A percentile compares a stretch with the other conserved stretches of the same genome.
Conservation (phyloP, 75 land plant species). For the Pinus taeda region DNA sequence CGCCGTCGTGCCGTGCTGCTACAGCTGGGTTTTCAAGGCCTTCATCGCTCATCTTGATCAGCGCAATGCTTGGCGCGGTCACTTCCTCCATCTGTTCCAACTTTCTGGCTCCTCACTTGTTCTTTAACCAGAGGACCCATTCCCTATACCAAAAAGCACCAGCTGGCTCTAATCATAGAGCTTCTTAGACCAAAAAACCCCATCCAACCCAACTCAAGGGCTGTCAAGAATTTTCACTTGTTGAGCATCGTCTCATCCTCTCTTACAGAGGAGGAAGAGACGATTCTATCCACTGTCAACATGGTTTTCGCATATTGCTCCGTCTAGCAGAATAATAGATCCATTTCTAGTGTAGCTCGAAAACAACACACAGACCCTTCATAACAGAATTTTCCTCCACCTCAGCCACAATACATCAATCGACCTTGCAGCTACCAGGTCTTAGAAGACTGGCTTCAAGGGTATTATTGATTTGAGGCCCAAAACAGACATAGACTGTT, state of each 20-base stretch:
- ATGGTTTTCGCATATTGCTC: background rate
- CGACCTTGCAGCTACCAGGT: background rate
- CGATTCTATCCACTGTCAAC: background rate
- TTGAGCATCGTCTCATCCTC: background rate
- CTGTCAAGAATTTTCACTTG: background rate
- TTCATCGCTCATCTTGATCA: constrained; percentile 4
- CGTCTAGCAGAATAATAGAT: background rate
- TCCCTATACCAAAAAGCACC: background rate
- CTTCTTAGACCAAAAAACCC: background rate
- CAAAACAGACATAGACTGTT: background rate
- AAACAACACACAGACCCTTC: background rate
- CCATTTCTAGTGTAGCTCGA: background rate
- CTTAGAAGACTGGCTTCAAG: too few species aligned
- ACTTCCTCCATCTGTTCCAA: constrained; percentile 3
- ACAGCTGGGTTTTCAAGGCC: constrained; percentile 5
- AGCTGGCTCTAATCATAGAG: too few species aligned
- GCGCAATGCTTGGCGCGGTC: background rate
- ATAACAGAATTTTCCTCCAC: background rate
- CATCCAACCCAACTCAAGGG: background rate
- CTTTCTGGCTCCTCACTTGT: background rate
- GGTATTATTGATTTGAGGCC: background rate
- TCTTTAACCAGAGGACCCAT: background rate
- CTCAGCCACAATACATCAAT: background rate
- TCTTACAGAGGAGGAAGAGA: background rate
- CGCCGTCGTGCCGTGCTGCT: constrained; percentile 25